phyloP scores from a whole-genome alignment of 345 rosid species.

The Gossypium anomalum region DNA sequence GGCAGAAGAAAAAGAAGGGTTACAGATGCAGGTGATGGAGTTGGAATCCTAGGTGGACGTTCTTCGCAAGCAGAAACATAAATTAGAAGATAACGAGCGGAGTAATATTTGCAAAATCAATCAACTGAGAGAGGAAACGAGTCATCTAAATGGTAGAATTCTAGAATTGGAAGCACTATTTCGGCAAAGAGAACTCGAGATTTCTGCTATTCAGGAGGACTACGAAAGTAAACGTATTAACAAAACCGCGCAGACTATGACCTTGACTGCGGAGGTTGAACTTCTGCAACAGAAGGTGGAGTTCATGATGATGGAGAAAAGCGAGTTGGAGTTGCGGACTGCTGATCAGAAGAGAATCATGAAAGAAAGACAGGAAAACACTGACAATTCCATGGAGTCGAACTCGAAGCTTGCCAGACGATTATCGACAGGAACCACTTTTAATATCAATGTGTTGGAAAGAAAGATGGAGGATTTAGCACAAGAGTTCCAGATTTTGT shows the following conservation, averaged over 20 bases:
- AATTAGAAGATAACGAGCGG: conserved; percentile 36
- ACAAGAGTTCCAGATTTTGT: conserved; percentile 49
- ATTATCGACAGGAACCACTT: conserved; percentile 34
- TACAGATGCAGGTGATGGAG: conserved; percentile 28
- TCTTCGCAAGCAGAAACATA: conserved; percentile 21
- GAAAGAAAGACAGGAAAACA: conserved; percentile 31
- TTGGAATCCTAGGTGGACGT: conserved; percentile 26
- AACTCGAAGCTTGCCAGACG: conserved; percentile 27
- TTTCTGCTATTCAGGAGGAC: conserved; percentile 21
- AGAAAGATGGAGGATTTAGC: conserved; percentile 67
- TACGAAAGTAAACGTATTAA: conserved; percentile 14
- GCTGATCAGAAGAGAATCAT: conserved; percentile 35
- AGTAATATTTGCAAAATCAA: conserved; percentile 23
- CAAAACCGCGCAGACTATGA: conserved; percentile 21
- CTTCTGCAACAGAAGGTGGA: conserved; percentile 36
- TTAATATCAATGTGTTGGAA: conserved; percentile 34
- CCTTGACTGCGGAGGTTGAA: conserved; percentile 17
- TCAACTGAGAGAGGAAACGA: conserved; percentile 44
- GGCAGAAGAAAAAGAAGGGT: conserved; percentile 32
- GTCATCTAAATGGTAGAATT: conserved; percentile 29
- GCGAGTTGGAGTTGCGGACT: conserved; percentile 26
- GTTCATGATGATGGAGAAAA: conserved; percentile 28
- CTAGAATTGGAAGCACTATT: conserved; percentile 28
- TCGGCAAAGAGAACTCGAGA: conserved; percentile 14
- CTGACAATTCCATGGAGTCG: conserved; percentile 31